Conservation (phyloP, 1,284 basidiomycete genomes). For the Macrocybe sp. region DNA sequence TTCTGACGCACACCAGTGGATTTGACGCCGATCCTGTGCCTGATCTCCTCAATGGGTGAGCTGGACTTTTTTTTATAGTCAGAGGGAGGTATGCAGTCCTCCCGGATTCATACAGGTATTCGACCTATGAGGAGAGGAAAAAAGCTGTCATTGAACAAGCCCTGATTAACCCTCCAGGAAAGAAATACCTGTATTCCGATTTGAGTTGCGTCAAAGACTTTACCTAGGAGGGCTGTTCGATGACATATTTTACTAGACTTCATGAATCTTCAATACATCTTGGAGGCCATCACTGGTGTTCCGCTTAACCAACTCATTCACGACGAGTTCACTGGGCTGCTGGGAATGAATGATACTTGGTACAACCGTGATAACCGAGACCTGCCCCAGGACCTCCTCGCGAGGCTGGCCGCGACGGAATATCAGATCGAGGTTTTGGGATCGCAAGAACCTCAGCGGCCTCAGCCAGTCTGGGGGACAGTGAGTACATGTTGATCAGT, state of each 20-base stretch:
- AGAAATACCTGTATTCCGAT: constrained; percentile 21
- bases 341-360: constrained; percentile 21
- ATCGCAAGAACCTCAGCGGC: constrained; percentile 14
- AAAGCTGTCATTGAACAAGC: constrained; percentile 16
- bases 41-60: constrained; percentile 18
- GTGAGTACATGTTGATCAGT: constrained; percentile 8
- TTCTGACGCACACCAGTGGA: constrained; percentile 23
- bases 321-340: constrained; percentile 18
- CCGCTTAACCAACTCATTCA: constrained; percentile 19
- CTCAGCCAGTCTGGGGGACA: constrained; percentile 22
- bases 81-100: neutral
- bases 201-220: constrained; percentile 13
- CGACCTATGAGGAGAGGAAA: constrained; percentile 16
- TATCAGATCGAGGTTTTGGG: constrained; percentile 19
- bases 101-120: constrained; percentile 11
- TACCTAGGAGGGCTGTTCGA: neutral
- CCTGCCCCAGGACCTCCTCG: constrained; percentile 3
- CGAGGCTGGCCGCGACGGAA: constrained; percentile 17
- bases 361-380: constrained; percentile 19
- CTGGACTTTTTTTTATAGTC: neutral
- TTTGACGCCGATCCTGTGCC: constrained; percentile 21
- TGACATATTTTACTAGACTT: constrained; percentile 12
- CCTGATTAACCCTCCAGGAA: constrained; percentile 17
- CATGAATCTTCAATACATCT: constrained; percentile 21
- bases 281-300: constrained; percentile 16